phyloP scores from a whole-genome alignment of 78 protist genomes.

The Dictyostelium capitatum region DNA sequence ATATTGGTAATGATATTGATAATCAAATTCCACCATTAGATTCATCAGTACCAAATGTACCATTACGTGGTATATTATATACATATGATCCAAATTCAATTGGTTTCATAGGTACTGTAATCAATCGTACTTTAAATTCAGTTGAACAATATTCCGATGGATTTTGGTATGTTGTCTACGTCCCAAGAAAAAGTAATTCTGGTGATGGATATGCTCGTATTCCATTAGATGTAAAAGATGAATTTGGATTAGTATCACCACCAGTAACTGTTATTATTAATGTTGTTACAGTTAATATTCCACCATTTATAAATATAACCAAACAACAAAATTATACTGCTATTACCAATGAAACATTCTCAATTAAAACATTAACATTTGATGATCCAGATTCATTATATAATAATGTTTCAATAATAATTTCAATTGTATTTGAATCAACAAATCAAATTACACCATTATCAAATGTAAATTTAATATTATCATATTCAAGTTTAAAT shows the following conservation, averaged over 20 bases:
- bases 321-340: neutral
- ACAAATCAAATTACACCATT: neutral
- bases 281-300: neutral
- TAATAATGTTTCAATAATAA: neutral
- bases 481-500: neutral
- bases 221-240: neutral
- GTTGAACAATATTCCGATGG: neutral
- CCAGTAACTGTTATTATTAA: neutral
- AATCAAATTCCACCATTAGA: neutral
- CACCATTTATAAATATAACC: slow-evolving; percentile 2
- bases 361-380: neutral
- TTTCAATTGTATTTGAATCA: slow-evolving; percentile 3
- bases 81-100: neutral
- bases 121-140: neutral
- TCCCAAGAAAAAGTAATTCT: neutral
- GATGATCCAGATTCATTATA: slow-evolving; percentile 13
- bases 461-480: neutral
- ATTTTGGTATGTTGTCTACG: neutral
- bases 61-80: neutral
- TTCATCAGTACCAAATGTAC: neutral
- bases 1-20: neutral
- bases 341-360: neutral
- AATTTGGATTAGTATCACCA: neutral
- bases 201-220: neutral
- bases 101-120: neutral